phyloP scores from a whole-genome alignment of 169 alveolate genomes.

The Plasmodium gaboni region DNA sequence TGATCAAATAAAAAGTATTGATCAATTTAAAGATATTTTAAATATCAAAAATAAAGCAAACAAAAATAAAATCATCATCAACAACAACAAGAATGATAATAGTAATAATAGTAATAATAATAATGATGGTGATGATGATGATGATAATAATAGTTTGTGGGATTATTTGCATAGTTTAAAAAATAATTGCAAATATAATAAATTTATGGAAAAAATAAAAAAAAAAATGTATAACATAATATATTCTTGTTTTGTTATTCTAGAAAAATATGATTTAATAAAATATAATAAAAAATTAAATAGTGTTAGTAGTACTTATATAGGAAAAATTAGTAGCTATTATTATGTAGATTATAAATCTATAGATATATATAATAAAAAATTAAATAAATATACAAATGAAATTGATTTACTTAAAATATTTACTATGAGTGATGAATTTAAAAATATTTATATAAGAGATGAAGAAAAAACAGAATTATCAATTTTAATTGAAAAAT shows the following conservation, averaged over 20 bases:
- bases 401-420: conserved; percentile 96
- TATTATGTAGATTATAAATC: conserved; percentile 97
- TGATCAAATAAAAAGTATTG: conserved; percentile 12
- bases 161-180: not conserved
- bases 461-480: conserved; percentile 98
- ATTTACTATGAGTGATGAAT: conserved; percentile 97
- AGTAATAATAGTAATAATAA: conserved; percentile 10
- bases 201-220: conserved; percentile 67
- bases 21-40: not conserved
- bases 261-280: conserved; percentile 94
- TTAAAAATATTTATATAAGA: conserved; percentile 96
- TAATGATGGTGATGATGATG: not conserved
- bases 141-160: too few relatives aligned
- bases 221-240: conserved; percentile 69
- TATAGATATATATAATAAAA: conserved; percentile 95
- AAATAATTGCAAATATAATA: conserved; percentile 15
- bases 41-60: conserved; percentile 21
- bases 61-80: conserved; percentile 15
- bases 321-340: conserved; percentile 98
- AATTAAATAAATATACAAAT: conserved; percentile 90
- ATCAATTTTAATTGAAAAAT: conserved; percentile 93
- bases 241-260: conserved; percentile 93
- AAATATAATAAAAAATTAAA: conserved; percentile 95
- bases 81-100: not conserved
- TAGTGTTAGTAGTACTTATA: conserved; percentile 94